Base-by-base conservation (phyloP, 2,329 filamentous ascomycete genomes). In the Colletotrichum orbiculare region DNA sequence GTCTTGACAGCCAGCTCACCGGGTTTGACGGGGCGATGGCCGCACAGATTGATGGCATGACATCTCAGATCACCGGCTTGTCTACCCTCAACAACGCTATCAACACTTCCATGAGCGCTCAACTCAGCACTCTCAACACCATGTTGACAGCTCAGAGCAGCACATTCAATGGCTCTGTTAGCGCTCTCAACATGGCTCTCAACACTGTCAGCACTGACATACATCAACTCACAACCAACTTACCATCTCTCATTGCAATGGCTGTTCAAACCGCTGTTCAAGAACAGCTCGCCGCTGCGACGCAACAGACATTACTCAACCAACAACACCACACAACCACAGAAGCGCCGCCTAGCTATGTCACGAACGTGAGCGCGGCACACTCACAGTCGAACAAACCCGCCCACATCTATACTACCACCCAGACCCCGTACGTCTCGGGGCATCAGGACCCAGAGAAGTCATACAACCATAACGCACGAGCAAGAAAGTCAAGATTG, bases 331-430 rank as follows among this genome's bases (percentile, higher is more conserved):
- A 25, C 6, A 6, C 2, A 0, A 37, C 13, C 11, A 17, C 33
- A 4, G 62, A 62, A 2, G 39, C 39, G 0, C 62, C 47, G 0
- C 62, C 62, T 2, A 49, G 37, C 15, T 65, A 65, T 5, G 34
- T n/a, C 9, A 50, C 15, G 39, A 46, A 1, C 2, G 33, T n/a
- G 4, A 12, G 12, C 6, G 1, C n/a, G 9, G 2, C 17, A 17
- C 17, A 48, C n/a, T 13, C 43, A 50, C n/a, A 2, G 10, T 25
- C 1, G 25, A 2, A 7, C 15, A 6, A 2, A 8, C 11, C 35
- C 8, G 34, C 10, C 5, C 34, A 25, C 4, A 5, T 43, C 38
- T 8, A 42, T 4, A 12, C 34, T 3, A 10, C 38, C 6, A 2
- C 12, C 25, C 34, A 45, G 3, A 35, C 13, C 6, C 9, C n/a